Percentiles rank a stretch among this genome's conserved stretches.
These are phyloP conservation scores for Trichopus zeylanicus DNA, from an alignment of 116 monocot genomes.

Conservation along the genomic window DNA sequence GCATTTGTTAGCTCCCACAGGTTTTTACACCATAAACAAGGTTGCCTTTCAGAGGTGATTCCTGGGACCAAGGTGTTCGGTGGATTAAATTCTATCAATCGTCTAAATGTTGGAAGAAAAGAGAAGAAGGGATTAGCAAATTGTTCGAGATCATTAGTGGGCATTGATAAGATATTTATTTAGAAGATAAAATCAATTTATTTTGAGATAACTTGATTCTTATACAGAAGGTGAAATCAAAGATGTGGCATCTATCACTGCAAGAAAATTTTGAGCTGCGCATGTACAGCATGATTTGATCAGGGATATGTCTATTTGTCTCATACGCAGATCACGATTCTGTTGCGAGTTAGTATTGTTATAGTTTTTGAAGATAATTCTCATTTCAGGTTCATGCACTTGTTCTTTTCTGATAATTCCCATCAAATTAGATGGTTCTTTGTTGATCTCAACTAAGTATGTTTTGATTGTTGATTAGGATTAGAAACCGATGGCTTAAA, in stretches of 20 bases:
- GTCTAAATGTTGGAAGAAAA: not conserved
- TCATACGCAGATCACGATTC: no score
- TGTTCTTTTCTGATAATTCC: no score
- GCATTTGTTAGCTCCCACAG: not conserved
- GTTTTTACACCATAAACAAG: not conserved
- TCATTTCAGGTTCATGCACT: no score
- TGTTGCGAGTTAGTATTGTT: no score
- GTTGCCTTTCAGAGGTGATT: not conserved
- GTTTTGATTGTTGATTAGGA: no score
- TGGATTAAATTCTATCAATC: not conserved
- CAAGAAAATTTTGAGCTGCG: conserved; percentile 10
- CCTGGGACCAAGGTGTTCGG: no score
- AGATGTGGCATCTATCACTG: conserved; percentile 3
- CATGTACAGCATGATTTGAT: conserved; percentile 11
- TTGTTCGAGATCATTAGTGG: conserved; percentile 5
- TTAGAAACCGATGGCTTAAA: no score
- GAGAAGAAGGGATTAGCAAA: not conserved
- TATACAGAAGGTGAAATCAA: conserved; percentile 26
- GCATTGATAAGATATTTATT: conserved; percentile 16
- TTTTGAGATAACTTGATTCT: conserved; percentile 32
- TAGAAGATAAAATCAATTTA: conserved; percentile 19
- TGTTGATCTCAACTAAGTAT: no score
- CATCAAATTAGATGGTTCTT: no score
- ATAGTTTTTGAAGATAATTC: no score
- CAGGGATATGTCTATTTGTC: not conserved